These are phyloP conservation scores for Oenanthe javanica DNA, from an alignment of 140 eudicot genomes.

Conservation along the genomic window DNA sequence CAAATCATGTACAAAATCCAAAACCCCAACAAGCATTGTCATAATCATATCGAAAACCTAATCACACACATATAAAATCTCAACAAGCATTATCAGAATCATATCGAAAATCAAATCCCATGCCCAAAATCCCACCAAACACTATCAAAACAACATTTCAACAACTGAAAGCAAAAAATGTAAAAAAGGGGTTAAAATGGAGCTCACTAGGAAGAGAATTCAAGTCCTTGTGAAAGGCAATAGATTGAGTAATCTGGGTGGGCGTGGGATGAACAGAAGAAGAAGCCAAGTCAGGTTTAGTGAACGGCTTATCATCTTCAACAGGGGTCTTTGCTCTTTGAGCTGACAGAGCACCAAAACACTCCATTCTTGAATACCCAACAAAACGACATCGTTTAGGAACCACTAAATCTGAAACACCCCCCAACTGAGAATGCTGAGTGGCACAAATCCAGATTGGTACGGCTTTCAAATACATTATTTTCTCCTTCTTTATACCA, in stretches of 20 bases:
- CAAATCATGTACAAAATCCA: not conserved
- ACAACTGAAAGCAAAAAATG: not conserved
- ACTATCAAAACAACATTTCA: not conserved
- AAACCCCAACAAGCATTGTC: not conserved
- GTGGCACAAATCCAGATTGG: conserved; percentile 42
- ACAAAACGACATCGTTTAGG: conserved; percentile 2
- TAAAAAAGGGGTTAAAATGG: conserved; percentile 12
- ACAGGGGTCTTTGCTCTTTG: conserved; percentile 46
- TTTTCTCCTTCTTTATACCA: conserved; percentile 19
- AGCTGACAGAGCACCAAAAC: conserved; percentile 25
- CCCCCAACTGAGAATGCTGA: conserved; percentile 14
- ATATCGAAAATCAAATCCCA: not conserved
- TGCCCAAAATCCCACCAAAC: not conserved
- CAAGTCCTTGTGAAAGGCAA: conserved; percentile 65
- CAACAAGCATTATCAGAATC: no score
- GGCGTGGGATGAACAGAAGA: not conserved
- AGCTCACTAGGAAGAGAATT: conserved; percentile 70
- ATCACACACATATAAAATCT: no score
- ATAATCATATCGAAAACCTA: no score
- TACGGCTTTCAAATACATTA: conserved; percentile 58
- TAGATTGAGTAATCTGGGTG: conserved; percentile 29
- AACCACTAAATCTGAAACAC: conserved; percentile 7
- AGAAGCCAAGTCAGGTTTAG: conserved; percentile 25
- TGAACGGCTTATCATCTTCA: conserved; percentile 58
- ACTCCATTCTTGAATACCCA: conserved; percentile 40